These are phyloP conservation scores for Neofusicoccum laricinum DNA, from an alignment of 2,329 filamentous ascomycete genomes.

Conservation along the genomic window DNA sequence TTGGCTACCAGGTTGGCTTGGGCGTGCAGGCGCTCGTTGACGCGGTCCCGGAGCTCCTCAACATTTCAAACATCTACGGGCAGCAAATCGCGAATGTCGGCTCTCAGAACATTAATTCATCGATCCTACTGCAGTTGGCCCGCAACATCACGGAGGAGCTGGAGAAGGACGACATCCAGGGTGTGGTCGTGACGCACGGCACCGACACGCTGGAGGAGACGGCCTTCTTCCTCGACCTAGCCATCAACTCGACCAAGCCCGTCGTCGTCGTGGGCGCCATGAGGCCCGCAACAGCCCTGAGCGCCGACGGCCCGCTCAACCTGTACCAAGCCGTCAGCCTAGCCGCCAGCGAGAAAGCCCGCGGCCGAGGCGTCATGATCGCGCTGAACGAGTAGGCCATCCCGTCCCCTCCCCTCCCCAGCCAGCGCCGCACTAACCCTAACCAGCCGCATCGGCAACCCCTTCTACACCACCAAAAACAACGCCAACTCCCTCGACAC, in stretches of 20 bases:
- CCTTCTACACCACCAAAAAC: slow-evolving; percentile 60
- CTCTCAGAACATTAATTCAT: slow-evolving; percentile 43
- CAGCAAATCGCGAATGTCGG: slow-evolving; percentile 41
- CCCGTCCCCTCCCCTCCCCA: neutral
- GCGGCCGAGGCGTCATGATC: slow-evolving; percentile 56
- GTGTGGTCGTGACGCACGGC: slow-evolving; percentile 62
- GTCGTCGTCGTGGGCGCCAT: slow-evolving; percentile 61
- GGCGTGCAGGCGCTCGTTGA: slow-evolving; percentile 52
- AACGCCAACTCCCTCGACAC: slow-evolving; percentile 63
- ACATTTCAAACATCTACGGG: slow-evolving; percentile 54
- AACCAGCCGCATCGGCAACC: slow-evolving; percentile 50
- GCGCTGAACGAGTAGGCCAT: slow-evolving; percentile 57
- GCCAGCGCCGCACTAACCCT: neutral
- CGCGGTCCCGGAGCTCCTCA: slow-evolving; percentile 54
- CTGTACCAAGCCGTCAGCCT: slow-evolving; percentile 59
- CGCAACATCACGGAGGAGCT: slow-evolving; percentile 51
- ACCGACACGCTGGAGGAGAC: slow-evolving; percentile 65
- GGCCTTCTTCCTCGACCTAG: slow-evolving; percentile 61
- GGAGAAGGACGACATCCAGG: slow-evolving; percentile 39
- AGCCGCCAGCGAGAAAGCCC: slow-evolving; percentile 47
- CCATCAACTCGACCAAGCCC: slow-evolving; percentile 56
- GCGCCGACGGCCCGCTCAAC: slow-evolving; percentile 63
- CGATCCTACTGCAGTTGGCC: slow-evolving; percentile 48
- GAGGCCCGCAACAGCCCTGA: slow-evolving; percentile 61
- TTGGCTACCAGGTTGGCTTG: slow-evolving; percentile 53